Percentiles rank a stretch among this genome's conserved stretches.
Conservation (phyloP, 257 asterid genomes). For the Solanum tarapatanum region DNA sequence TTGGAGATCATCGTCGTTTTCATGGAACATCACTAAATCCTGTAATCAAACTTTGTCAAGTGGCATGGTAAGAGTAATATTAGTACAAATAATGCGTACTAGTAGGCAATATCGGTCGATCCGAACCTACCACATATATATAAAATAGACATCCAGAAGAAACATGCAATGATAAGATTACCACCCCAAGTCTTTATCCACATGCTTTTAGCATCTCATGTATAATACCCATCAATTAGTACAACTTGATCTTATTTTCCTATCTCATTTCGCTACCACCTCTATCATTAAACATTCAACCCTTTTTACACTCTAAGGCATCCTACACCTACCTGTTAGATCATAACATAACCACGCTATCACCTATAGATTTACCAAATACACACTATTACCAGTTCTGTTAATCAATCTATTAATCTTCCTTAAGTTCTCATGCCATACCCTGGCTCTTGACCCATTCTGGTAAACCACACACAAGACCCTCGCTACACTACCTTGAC, state of each 20-base stretch:
- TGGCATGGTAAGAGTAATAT: not conserved
- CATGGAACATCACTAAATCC: not conserved
- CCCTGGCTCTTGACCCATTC: not conserved
- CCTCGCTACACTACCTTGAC: not conserved
- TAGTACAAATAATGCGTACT: no score
- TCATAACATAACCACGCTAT: not conserved
- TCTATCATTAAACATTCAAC: no score
- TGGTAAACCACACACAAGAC: not conserved
- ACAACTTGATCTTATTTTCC: not conserved
- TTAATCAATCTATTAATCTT: not conserved
- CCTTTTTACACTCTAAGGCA: not conserved
- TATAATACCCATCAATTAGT: not conserved
- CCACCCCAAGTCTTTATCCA: not conserved
- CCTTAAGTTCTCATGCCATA: not conserved
- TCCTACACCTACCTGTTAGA: not conserved
- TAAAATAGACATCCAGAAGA: not conserved
- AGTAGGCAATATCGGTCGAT: no score
- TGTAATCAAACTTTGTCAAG: not conserved
- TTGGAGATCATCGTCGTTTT: not conserved
- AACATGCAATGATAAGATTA: not conserved
- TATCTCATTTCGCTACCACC: not conserved
- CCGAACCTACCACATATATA: not conserved
- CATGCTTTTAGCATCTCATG: not conserved
- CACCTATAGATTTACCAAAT: not conserved
- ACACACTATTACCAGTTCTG: not conserved